Percentiles rank a stretch among this genome's conserved stretches.
Evolutionary conservation across 2,329 filamentous ascomycete genomes (phyloP).

Genomic region (Phoma sp.): DNA sequence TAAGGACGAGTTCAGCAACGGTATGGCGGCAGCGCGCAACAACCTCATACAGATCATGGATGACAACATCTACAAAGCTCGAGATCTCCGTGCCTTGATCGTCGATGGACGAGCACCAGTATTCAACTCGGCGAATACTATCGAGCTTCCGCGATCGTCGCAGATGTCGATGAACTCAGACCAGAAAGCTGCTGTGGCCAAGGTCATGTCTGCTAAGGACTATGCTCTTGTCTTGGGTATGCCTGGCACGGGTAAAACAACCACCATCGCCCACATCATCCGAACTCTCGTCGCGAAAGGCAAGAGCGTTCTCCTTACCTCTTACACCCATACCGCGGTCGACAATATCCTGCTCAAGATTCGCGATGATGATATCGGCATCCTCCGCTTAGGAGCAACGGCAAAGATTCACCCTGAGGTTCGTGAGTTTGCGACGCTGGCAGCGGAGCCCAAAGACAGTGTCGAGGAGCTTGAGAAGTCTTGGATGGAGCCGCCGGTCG

Average conservation of each 20-base stretch:
- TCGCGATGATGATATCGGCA: slow-evolving; percentile 74
- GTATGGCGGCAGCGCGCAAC: slow-evolving; percentile 93
- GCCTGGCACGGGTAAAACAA: slow-evolving; percentile 98
- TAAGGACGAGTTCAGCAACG: slow-evolving; percentile 98
- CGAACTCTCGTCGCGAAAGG: slow-evolving; percentile 84
- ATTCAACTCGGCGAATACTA: slow-evolving; percentile 72
- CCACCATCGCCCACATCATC: slow-evolving; percentile 97
- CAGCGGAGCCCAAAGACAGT: slow-evolving; percentile 72
- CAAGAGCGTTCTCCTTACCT: slow-evolving; percentile 91
- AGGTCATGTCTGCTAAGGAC: slow-evolving; percentile 94
- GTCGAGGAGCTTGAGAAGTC: slow-evolving; percentile 84
- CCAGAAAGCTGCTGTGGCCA: slow-evolving; percentile 84
- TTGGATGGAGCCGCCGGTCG: slow-evolving; percentile 86
- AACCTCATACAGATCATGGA: slow-evolving; percentile 94
- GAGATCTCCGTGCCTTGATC: slow-evolving; percentile 77
- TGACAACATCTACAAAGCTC: slow-evolving; percentile 72
- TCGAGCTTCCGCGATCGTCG: slow-evolving; percentile 60
- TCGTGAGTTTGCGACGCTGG: slow-evolving; percentile 81
- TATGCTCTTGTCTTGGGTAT: slow-evolving; percentile 98
- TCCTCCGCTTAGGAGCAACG: slow-evolving; percentile 82
- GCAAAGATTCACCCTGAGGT: slow-evolving; percentile 90
- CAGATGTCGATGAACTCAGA: slow-evolving; percentile 80
- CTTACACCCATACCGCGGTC: slow-evolving; percentile 96
- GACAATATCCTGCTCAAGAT: slow-evolving; percentile 98
- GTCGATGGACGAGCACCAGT: slow-evolving; percentile 76